A percentile compares a stretch with the other conserved stretches of the same genome.
Conservation (phyloP, 305 asterid species). For the Fraxinus xanthoxyloides region DNA sequence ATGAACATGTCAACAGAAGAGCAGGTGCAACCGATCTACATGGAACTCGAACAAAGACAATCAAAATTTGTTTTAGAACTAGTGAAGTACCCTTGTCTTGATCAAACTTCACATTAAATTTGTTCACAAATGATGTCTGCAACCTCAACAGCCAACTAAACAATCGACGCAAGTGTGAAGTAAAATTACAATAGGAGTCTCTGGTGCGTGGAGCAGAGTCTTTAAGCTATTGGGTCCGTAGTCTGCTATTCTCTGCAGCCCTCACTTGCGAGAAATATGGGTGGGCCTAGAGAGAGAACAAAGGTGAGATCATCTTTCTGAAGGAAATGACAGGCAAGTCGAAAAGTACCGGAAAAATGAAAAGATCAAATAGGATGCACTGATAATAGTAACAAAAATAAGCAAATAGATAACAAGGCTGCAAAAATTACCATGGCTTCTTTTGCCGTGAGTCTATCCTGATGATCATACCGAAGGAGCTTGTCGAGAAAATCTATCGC, state of each 20-base stretch:
- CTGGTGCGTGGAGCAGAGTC: neutral
- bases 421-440: slow-evolving; percentile 70
- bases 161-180: neutral
- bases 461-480: slow-evolving; percentile 90
- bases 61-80: neutral
- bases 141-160: slow-evolving; percentile 8
- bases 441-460: slow-evolving; percentile 77
- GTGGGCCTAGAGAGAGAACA: slow-evolving; percentile 42
- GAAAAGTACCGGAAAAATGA: neutral
- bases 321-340: neutral
- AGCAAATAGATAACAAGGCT: slow-evolving; percentile 5
- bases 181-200: slow-evolving; percentile 17
- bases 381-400: neutral
- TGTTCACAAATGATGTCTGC: slow-evolving; percentile 4
- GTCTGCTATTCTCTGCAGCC: slow-evolving; percentile 77
- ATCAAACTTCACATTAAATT: neutral
- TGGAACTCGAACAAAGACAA: neutral
- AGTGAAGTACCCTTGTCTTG: neutral
- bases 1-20: neutral
- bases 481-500: slow-evolving; percentile 88
- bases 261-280: slow-evolving; percentile 72
- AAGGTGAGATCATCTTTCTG: neutral
- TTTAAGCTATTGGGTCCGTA: slow-evolving; percentile 44
- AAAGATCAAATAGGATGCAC: neutral
- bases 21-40: neutral